Conservation (phyloP, 1,284 basidiomycete genomes). For the Cutaneotrichosporon cyanovorans region DNA sequence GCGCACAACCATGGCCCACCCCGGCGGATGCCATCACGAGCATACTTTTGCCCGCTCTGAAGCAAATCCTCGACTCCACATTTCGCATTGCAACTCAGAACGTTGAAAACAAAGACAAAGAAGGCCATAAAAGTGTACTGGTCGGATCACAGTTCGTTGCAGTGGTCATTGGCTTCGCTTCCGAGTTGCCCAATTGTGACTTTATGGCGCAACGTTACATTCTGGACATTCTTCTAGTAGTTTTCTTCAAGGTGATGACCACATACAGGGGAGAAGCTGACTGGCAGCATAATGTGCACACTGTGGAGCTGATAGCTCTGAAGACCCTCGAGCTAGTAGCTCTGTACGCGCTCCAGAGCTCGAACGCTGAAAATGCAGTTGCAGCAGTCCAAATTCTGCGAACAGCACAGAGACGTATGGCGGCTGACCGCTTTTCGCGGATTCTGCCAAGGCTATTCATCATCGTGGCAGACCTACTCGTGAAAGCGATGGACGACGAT, state of each 20-base stretch:
- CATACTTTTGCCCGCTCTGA: constrained; percentile 29
- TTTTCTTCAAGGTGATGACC: constrained; percentile 33
- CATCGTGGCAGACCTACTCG: constrained; percentile 19
- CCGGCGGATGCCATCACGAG: constrained; percentile 18
- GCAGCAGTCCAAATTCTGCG: constrained; percentile 31
- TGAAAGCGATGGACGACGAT: constrained; percentile 9
- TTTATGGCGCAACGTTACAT: constrained; percentile 25
- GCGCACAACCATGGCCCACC: constrained; percentile 22
- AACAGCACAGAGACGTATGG: constrained; percentile 23
- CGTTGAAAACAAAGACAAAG: constrained; percentile 11
- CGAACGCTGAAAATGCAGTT: constrained; percentile 28
- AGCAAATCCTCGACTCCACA: constrained; percentile 29
- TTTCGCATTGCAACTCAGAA: constrained; percentile 14
- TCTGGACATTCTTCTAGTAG: constrained; percentile 32
- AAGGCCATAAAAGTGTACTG: constrained; percentile 19
- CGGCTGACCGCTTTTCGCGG: constrained; percentile 22
- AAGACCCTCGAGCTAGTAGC: constrained; percentile 26
- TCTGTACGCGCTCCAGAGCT: constrained; percentile 16
- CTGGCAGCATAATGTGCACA: constrained; percentile 25
- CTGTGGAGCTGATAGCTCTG: constrained; percentile 29
- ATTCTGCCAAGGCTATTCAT: constrained; percentile 25
- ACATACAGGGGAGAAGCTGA: background rate
- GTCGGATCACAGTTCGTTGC: constrained; percentile 35
- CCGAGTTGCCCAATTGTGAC: constrained; percentile 21
- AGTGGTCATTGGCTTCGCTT: constrained; percentile 27